phyloP scores from a whole-genome alignment of 495 filamentous ascomycete genomes.

The Zalerion maritima region DNA sequence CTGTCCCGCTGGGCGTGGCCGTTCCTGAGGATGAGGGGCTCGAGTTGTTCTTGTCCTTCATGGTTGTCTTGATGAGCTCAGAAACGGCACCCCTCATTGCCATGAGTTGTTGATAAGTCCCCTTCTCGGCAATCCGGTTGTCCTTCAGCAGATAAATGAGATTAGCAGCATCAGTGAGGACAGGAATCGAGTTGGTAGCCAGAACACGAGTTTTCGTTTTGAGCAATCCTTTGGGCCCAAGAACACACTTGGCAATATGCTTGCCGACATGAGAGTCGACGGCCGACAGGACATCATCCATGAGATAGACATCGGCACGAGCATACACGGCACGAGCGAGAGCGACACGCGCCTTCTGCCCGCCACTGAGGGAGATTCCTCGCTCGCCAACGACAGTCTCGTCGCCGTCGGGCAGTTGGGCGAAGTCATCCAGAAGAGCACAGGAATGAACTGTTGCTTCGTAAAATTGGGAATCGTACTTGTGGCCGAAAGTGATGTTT shows the following conservation, averaged over 20 bases:
- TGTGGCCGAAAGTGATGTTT: conserved; percentile 94
- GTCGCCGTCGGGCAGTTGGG: conserved; percentile 85
- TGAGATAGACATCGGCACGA: conserved; percentile 86
- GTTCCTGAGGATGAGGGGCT: conserved; percentile 10
- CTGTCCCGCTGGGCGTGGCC: conserved; percentile 27
- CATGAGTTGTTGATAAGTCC: conserved; percentile 78
- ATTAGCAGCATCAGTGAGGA: conserved; percentile 68
- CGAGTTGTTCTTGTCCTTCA: conserved; percentile 40
- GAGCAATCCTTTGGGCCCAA: conserved; percentile 73
- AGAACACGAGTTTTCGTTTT: conserved; percentile 79
- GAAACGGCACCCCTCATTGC: conserved; percentile 87
- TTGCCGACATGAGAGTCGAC: conserved; percentile 96
- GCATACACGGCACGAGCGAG: conserved; percentile 94
- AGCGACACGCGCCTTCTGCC: conserved; percentile 92
- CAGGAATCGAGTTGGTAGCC: conserved; percentile 90
- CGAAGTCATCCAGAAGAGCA: conserved; percentile 82
- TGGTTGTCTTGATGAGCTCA: conserved; percentile 66
- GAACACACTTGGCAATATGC: conserved; percentile 85
- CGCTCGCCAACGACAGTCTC: conserved; percentile 94
- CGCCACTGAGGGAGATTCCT: conserved; percentile 92
- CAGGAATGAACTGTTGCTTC: conserved; percentile 88
- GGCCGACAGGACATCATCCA: conserved; percentile 89
- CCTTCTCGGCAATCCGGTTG: conserved; percentile 70
- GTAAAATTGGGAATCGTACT: conserved; percentile 91
- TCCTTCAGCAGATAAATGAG: conserved; percentile 73